A percentile compares a stretch with the other conserved stretches of the same genome.
Evolutionary conservation across 2,329 filamentous ascomycete species (phyloP).

Genomic region (Shiraia sp.): DNA sequence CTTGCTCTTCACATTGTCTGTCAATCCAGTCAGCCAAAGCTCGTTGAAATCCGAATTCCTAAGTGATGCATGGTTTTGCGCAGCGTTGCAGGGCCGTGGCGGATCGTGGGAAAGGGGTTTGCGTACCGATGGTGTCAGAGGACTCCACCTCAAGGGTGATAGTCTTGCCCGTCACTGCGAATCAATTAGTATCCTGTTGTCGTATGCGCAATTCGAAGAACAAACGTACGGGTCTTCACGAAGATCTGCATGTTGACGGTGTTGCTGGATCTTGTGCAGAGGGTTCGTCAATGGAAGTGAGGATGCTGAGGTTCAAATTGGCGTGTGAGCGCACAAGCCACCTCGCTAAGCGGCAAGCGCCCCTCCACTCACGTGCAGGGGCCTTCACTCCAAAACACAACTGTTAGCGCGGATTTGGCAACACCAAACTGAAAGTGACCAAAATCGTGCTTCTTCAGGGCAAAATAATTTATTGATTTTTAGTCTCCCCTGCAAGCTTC

Average conservation of each 20-base stretch:
- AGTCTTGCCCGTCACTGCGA: conserved; percentile 83
- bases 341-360: neutral
- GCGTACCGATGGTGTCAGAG: conserved; percentile 80
- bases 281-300: conserved; percentile 25
- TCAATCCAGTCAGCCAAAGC: conserved; percentile 20
- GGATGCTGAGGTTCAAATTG: conserved; percentile 21
- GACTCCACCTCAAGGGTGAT: conserved; percentile 93
- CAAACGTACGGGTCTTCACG: conserved; percentile 85
- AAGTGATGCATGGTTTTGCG: conserved; percentile 3
- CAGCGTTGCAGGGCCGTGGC: conserved; percentile 12
- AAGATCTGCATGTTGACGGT: conserved; percentile 61
- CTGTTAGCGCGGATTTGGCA: too few relatives aligned
- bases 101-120: conserved; percentile 17
- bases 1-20: conserved; percentile 99
- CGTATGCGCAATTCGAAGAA: neutral
- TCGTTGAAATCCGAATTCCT: neutral
- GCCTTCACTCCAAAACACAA: conserved; percentile 3
- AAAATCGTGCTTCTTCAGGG: too few relatives aligned
- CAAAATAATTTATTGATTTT: too few relatives aligned
- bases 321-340: conserved; percentile 14
- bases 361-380: neutral
- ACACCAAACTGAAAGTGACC: too few relatives aligned
- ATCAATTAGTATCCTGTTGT: conserved; percentile 14
- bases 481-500: too few relatives aligned
- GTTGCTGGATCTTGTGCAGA: conserved; percentile 32